Base-by-base conservation (phyloP, 176 grass and related monocot species). In the Puya raimondii region DNA sequence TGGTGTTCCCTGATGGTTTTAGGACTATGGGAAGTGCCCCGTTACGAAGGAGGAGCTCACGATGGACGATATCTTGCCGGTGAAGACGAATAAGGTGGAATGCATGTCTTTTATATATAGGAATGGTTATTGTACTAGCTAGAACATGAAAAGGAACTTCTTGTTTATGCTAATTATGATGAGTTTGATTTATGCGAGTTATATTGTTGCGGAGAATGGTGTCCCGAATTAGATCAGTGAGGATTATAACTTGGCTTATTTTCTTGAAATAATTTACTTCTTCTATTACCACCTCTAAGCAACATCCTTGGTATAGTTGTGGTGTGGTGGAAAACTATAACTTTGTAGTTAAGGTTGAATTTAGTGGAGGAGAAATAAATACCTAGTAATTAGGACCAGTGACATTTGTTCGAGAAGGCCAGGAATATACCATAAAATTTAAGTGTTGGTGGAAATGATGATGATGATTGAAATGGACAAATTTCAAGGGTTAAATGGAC, bases 1-100 rank as follows among this genome's bases (percentile, higher is more conserved):
- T 10, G 22, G 75, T 54, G 1, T 2, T 11, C 16, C 5, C 2
- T 49, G 57, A 33, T 6, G 10, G 26, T 72, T 10, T 42, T 73
- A 99, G 95, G 90, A 86, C 73, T 73, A 99, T 80, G 90, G 95
- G n/a, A 99, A 85, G 72, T 99, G 90, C 27, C 95, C 95, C 3
- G 80, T 94, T 64, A 99, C 89, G 54, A 99, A 99, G 72, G 95
- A 99, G 70, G 95, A 99, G 18, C 90, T 94, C 69, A 61, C 80
- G 16, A 80, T 94, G 85, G 90, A 99, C 10, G 90, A 99, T 69
- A 90, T 99, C 47, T 70, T 99, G 48, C 59, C 64, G 26, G 95
- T 99, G 73, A 99, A 94, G 80, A 91, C 95, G 69, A 90, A 94
- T 72, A 99, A 88, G 90, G 95, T 99, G 81, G 64, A 54, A 17